Evolutionary conservation across 805 yeast genomes (phyloP), one percentile per base, ranked within the genome.

Genomic region (Starmerella kuoi): DNA sequence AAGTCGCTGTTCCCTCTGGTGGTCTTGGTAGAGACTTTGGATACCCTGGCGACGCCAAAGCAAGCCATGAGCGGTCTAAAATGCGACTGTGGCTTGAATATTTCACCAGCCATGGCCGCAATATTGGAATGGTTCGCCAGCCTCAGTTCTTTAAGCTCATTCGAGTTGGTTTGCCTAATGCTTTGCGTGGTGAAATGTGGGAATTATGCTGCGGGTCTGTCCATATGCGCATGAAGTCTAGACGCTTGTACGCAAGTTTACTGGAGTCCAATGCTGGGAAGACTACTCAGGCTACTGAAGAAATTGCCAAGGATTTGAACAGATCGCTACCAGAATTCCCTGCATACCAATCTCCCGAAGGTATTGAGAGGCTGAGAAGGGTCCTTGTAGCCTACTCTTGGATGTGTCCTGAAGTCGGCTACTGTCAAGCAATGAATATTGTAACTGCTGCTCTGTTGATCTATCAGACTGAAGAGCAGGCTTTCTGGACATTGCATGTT

Each of bases 351-450:
- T 70, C 71, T 7, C 70, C 70, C 4, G 93, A 83, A 55, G 98
- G 99, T 5, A 87, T 91, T 34, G 73, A 69, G 38, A 68, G 95
- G 41, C 68, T 91, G 37, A 70, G 98, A 47, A 70, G 94, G 47
- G 97, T 91, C 0, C 68, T 91, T 45, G 80, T 93, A 0, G 95
- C 95, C 0, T 91, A 87, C 56, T 83, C 95, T 0, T 91, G 97
- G 96, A 83, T 81, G 50, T 86, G 87, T 58, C 95, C 95, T 0
- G 95, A 88, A 32, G 84, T 91, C 21, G 99, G 99, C 0, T 91
- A 91, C 60, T 91, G 99, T 59, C 98, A 91, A 61, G 98, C 97
- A 1, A 91, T 93, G 98, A 91, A 91, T 58, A 91, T 91, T 39
- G 70, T 66, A 12, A 67, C 63, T 3, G 70, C 70, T 1, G 68